Conservation (phyloP, 148 eudicot species). For the Hydrangea macrophylla region DNA sequence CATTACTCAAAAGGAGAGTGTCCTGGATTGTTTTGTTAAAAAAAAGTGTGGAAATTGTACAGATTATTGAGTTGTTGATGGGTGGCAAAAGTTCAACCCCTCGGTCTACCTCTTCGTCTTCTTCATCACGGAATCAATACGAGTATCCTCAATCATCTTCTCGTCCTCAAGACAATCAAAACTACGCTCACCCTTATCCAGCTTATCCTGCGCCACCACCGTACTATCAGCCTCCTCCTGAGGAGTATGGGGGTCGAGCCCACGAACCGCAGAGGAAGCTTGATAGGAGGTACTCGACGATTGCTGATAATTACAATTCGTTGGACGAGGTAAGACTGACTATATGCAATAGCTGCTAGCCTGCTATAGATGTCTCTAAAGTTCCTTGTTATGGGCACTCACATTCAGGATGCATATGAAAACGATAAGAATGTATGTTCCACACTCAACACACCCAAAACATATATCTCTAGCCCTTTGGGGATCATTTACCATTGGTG, state of each 20-base stretch:
- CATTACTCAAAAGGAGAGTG: slow-evolving; percentile 17
- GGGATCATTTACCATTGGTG: background rate
- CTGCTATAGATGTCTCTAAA: background rate
- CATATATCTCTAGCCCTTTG: no score
- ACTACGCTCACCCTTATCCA: slow-evolving; percentile 23
- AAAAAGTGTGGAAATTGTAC: slow-evolving; percentile 4
- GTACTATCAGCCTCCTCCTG: slow-evolving; percentile 26
- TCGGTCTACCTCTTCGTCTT: slow-evolving; percentile 23
- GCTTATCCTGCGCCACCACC: slow-evolving; percentile 28
- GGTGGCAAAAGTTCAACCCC: slow-evolving; percentile 49
- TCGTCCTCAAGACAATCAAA: slow-evolving; percentile 24
- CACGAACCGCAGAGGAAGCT: slow-evolving; percentile 48
- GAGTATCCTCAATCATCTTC: slow-evolving; percentile 39
- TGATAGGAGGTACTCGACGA: slow-evolving; percentile 79
- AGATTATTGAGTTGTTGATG: slow-evolving; percentile 34
- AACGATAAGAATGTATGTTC: background rate
- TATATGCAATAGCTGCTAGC: background rate
- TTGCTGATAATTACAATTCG: slow-evolving; percentile 80
- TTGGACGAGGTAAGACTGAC: slow-evolving; percentile 68
- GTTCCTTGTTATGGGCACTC: background rate
- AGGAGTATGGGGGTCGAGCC: slow-evolving; percentile 18
- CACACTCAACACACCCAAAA: no score
- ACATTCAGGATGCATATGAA: background rate
- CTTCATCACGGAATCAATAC: slow-evolving; percentile 24
- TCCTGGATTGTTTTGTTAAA: slow-evolving; percentile 10